A percentile compares a stretch with the other conserved stretches of the same genome.
Conservation (phyloP, 352 stramenopile species). For the Globisporangium mamillatum region DNA sequence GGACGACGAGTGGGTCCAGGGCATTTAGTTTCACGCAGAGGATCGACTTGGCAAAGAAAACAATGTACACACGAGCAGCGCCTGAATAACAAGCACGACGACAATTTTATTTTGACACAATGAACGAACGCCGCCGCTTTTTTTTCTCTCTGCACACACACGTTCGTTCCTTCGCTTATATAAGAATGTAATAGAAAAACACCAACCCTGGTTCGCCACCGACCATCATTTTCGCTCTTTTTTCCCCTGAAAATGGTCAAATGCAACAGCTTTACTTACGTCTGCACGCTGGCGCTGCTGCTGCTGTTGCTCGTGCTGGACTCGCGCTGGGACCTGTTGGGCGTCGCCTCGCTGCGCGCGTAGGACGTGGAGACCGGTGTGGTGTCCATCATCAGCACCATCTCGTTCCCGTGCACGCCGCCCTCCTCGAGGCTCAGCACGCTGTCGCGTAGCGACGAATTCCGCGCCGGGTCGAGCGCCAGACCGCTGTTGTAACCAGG, state of each 20-base stretch:
- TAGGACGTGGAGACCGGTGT: slow-evolving; percentile 51
- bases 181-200: slow-evolving; percentile 2
- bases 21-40: slow-evolving; percentile 32
- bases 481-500: slow-evolving; percentile 9
- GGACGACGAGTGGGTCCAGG: slow-evolving; percentile 81
- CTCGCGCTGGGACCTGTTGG: slow-evolving; percentile 13
- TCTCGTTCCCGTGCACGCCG: slow-evolving; percentile 26
- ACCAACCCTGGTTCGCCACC: not conserved
- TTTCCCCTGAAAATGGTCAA: not conserved
- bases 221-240: not conserved
- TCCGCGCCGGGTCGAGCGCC: slow-evolving; percentile 5
- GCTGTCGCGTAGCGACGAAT: slow-evolving; percentile 19
- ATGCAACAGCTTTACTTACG: not conserved
- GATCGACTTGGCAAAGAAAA: not conserved
- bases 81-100: not conserved
- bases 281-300: not conserved
- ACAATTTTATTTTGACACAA: slow-evolving; percentile 3
- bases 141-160: not conserved
- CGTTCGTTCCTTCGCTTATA: not conserved
- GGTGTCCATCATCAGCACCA: slow-evolving; percentile 37
- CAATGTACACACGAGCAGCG: not conserved
- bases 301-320: slow-evolving; percentile 8
- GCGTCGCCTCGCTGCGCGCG: slow-evolving; percentile 34
- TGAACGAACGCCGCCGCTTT: not conserved
- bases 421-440: slow-evolving; percentile 26